A percentile compares a stretch with the other conserved stretches of the same genome.
Evolutionary conservation across 225 moss, liverwort and hornwort genomes (phyloP).

Genomic region (Physcomitrellopsis africana): DNA sequence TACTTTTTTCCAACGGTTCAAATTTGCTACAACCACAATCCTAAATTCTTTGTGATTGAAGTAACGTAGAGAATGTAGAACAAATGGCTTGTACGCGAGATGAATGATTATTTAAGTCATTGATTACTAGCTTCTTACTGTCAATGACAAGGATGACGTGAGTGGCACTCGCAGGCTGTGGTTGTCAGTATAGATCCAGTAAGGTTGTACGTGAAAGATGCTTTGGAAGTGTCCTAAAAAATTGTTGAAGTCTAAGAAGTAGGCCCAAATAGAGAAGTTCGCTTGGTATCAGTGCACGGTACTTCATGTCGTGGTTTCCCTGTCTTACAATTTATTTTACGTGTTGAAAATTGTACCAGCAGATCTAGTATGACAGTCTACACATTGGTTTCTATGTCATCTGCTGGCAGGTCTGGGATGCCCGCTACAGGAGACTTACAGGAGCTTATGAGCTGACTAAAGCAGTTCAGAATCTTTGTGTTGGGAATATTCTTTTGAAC

Average conservation of each 20-base stretch:
- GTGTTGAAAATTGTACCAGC: background rate
- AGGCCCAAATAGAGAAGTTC: constrained; percentile 88
- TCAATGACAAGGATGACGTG: constrained; percentile 28
- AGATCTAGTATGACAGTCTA: background rate
- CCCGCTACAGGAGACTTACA: constrained; percentile 77
- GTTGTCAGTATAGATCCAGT: constrained; percentile 98
- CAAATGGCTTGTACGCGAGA: too few relatives aligned
- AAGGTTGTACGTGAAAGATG: constrained; percentile 77
- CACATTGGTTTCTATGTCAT: constrained; percentile 19
- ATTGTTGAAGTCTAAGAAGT: constrained; percentile 53
- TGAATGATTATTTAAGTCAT: constrained; percentile 5
- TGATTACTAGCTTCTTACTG: constrained; percentile 3
- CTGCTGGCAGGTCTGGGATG: constrained; percentile 80
- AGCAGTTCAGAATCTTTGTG: constrained; percentile 92
- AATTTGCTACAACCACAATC: too few relatives aligned
- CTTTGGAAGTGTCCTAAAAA: constrained; percentile 70
- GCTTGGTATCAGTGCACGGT: constrained; percentile 99
- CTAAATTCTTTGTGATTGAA: too few relatives aligned
- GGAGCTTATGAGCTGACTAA: constrained; percentile 94
- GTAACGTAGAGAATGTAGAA: too few relatives aligned
- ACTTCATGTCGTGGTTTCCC: constrained; percentile 13
- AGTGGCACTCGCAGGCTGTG: constrained; percentile 69
- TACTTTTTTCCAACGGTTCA: too few relatives aligned
- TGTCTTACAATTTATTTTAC: constrained; percentile 21
- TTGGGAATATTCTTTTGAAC: constrained; percentile 91